Conservation (phyloP, 208 protist genomes). For the Trypanosoma platydactyli region DNA sequence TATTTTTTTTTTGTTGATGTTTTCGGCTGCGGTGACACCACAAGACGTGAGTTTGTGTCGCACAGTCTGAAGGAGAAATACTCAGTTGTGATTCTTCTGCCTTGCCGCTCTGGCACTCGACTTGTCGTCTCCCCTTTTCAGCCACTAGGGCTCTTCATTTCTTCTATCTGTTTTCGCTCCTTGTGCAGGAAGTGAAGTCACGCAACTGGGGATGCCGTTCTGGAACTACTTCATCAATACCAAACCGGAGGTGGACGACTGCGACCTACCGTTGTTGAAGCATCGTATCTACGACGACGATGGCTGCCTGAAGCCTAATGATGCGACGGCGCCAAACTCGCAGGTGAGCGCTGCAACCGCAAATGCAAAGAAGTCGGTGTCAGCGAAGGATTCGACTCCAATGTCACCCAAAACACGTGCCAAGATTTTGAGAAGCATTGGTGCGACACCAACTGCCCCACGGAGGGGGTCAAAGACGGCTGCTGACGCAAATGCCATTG, state of each 20-base stretch:
- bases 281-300: constrained; percentile 85
- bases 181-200: background rate
- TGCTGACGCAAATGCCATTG: background rate
- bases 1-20: too few species aligned
- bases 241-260: constrained; percentile 78
- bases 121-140: background rate
- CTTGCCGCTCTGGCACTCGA: background rate
- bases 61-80: too few species aligned
- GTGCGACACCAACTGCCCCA: constrained; percentile 15
- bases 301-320: constrained; percentile 44
- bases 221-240: constrained; percentile 73
- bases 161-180: background rate
- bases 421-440: constrained; percentile 15
- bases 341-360: constrained; percentile 4
- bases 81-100: background rate
- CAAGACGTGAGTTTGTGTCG: too few species aligned
- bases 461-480: background rate
- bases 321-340: background rate
- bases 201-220: constrained; percentile 51
- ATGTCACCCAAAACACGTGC: constrained; percentile 35
- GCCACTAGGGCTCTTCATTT: constrained; percentile 1
- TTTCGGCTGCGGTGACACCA: too few species aligned
- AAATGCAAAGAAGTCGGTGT: constrained; percentile 22
- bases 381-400: constrained; percentile 21
- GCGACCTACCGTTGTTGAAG: constrained; percentile 79